Conservation (phyloP, 208 protist genomes). For the Acanthamoeba culbertsoni region DNA sequence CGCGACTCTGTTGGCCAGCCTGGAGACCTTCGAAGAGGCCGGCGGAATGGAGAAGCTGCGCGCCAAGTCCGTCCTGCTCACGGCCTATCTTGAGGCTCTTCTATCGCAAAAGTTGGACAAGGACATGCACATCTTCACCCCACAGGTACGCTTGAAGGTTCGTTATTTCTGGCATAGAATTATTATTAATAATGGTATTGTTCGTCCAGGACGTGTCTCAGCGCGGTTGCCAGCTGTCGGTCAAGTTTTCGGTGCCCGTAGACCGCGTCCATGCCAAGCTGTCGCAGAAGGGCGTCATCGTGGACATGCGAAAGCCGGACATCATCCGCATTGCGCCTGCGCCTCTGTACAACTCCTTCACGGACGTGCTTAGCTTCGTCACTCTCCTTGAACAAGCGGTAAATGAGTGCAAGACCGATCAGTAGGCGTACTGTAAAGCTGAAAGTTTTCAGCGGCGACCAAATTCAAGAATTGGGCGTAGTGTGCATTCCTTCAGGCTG, state of each 20-base stretch:
- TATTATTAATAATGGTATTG: not conserved
- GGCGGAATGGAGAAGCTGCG: slow-evolving; percentile 84
- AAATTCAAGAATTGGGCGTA: too few species aligned
- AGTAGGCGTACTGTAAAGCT: too few species aligned
- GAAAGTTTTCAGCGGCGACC: too few species aligned
- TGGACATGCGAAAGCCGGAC: slow-evolving; percentile 77
- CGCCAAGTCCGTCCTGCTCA: slow-evolving; percentile 88
- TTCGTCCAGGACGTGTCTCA: slow-evolving; percentile 81
- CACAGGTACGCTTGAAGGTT: not conserved
- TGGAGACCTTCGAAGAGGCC: slow-evolving; percentile 89
- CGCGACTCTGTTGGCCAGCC: slow-evolving; percentile 83
- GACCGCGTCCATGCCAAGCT: slow-evolving; percentile 58
- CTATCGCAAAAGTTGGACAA: slow-evolving; percentile 67
- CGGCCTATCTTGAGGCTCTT: slow-evolving; percentile 90
- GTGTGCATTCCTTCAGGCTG: too few species aligned
- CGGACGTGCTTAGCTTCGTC: slow-evolving; percentile 85
- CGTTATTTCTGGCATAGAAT: not conserved
- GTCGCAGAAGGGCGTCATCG: slow-evolving; percentile 70
- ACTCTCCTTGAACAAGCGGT: slow-evolving; percentile 53
- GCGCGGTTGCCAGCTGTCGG: slow-evolving; percentile 90
- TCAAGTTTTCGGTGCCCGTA: slow-evolving; percentile 81
- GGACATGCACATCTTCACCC: slow-evolving; percentile 87
- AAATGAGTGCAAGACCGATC: not conserved
- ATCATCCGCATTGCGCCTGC: slow-evolving; percentile 81
- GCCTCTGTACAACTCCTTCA: slow-evolving; percentile 93